Conservation (phyloP, 2,329 filamentous ascomycete genomes). For the Aspergillus ruber region DNA sequence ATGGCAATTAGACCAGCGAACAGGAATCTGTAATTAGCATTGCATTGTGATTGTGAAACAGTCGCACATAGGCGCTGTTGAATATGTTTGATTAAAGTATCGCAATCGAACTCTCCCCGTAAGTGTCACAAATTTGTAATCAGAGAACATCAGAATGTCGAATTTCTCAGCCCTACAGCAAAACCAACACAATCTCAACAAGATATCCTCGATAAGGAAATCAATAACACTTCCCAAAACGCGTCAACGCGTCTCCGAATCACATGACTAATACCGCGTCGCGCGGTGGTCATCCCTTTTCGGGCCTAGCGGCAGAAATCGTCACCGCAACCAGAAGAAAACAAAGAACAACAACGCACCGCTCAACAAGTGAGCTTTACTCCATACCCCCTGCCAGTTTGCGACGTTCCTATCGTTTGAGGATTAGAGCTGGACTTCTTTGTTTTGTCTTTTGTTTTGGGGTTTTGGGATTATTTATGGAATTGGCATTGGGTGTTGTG, state of each 20-base stretch:
- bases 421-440: not conserved
- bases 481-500: not conserved
- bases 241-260: slow-evolving; percentile 3
- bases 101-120: no score
- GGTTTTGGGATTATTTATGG: not conserved
- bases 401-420: not conserved
- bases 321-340: slow-evolving; percentile 5
- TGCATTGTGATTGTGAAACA: no score
- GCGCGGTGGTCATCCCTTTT: slow-evolving; percentile 8
- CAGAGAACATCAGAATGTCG: no score
- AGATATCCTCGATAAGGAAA: not conserved
- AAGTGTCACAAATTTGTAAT: no score
- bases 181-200: no score
- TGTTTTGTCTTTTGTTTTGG: not conserved
- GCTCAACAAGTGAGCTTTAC: not conserved
- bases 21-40: no score
- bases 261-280: slow-evolving; percentile 5
- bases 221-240: slow-evolving; percentile 20
- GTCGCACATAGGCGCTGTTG: no score
- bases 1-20: no score
- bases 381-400: not conserved
- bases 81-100: no score
- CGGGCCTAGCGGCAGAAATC: slow-evolving; percentile 7
- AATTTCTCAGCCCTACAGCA: no score
- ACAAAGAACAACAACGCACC: slow-evolving; percentile 11